Evolutionary conservation across 225 moss, liverwort and hornwort genomes (phyloP).

Genomic region (Bryum argenteum): DNA sequence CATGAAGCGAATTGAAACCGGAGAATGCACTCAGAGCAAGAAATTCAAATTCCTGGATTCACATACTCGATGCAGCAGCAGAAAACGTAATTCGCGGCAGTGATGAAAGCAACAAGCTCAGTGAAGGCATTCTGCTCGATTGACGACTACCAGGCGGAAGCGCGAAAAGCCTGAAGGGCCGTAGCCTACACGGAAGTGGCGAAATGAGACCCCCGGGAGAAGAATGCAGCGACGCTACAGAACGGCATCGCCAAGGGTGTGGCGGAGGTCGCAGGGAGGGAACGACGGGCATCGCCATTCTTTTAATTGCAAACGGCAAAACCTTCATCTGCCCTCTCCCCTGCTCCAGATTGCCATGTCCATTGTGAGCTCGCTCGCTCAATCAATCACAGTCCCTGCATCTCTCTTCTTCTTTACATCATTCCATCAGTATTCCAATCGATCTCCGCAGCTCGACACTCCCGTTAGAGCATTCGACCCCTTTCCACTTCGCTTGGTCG

Average conservation of each 20-base stretch:
- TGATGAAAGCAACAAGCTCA: conserved; percentile 26
- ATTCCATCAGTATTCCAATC: not conserved
- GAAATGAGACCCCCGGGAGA: conserved; percentile 4
- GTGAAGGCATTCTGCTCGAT: not conserved
- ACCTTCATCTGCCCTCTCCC: conserved; percentile 24
- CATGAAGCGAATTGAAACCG: not conserved
- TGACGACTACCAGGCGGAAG: conserved; percentile 18
- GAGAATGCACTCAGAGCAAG: not conserved
- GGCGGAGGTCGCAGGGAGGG: conserved; percentile 32
- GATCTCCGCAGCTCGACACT: conserved; percentile 4
- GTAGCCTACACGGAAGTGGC: not conserved
- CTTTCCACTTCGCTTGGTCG: not conserved
- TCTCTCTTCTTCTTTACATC: not conserved
- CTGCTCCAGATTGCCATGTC: not conserved
- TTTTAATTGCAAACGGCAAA: conserved; percentile 30
- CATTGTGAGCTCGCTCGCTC: not conserved
- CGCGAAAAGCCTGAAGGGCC: conserved; percentile 8
- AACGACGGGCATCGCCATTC: conserved; percentile 26
- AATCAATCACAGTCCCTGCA: not conserved
- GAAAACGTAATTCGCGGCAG: conserved; percentile 21
- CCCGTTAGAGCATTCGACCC: not conserved
- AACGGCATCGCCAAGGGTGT: conserved; percentile 34
- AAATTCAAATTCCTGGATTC: not conserved
- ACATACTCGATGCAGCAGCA: conserved; percentile 25
- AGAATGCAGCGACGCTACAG: conserved; percentile 21